Evolutionary conservation across 768 basidiomycete genomes (phyloP).

Genomic region (Trametes coccinea): DNA sequence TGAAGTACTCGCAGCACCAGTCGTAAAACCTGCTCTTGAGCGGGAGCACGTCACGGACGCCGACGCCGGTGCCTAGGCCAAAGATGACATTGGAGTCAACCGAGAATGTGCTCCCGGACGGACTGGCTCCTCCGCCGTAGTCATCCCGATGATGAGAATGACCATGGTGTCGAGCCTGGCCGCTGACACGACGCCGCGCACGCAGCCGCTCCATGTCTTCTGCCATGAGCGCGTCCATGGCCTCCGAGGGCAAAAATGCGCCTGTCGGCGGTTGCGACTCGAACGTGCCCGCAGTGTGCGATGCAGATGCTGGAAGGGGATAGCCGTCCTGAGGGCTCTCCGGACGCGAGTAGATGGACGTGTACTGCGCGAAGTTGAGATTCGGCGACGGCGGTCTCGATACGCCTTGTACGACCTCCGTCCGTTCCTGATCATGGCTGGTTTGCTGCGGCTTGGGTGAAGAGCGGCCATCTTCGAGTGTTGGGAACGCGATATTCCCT

Average conservation of each 20-base stretch:
- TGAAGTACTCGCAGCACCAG: conserved; percentile 97
- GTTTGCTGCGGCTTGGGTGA: conserved; percentile 35
- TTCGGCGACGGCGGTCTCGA: conserved; percentile 79
- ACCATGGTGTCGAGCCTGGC: conserved; percentile 41
- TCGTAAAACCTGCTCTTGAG: conserved; percentile 92
- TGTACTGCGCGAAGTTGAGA: conserved; percentile 73
- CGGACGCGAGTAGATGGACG: conserved; percentile 70
- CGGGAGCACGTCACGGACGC: conserved; percentile 83
- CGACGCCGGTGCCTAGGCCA: conserved; percentile 76
- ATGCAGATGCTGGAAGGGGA: conserved; percentile 26
- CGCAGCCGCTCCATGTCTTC: conserved; percentile 92
- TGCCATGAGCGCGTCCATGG: conserved; percentile 87
- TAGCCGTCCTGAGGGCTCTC: conserved; percentile 29
- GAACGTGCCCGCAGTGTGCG: conserved; percentile 27
- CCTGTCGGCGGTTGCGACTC: conserved; percentile 36
- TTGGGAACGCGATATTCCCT: conserved; percentile 70
- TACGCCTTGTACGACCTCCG: conserved; percentile 39
- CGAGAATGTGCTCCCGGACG: conserved; percentile 76
- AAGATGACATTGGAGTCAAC: conserved; percentile 75
- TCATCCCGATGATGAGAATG: conserved; percentile 37
- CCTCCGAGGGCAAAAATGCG: conserved; percentile 71
- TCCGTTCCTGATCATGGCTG: conserved; percentile 26
- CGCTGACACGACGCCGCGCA: conserved; percentile 54
- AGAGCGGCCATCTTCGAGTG: conserved; percentile 52
- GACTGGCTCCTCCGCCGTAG: conserved; percentile 56